Conservation (phyloP, 805 yeast species). For the Yarrowia sp. region DNA sequence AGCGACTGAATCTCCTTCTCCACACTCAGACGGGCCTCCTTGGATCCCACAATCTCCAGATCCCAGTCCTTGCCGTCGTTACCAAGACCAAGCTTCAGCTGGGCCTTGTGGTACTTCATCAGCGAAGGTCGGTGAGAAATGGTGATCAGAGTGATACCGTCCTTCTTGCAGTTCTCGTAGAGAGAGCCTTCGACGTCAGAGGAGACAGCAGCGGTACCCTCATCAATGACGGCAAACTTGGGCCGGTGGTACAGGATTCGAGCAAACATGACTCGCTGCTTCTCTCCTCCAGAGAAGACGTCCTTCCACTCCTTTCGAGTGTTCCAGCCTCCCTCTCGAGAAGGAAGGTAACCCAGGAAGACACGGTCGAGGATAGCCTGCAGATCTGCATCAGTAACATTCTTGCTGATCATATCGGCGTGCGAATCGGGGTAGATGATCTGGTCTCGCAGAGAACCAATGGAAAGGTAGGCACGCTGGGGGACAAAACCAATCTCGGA, state of each 20-base stretch:
- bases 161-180: constrained; percentile 73
- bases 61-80: constrained; percentile 59
- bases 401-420: constrained; percentile 75
- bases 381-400: constrained; percentile 72
- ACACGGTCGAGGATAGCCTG: constrained; percentile 74
- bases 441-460: constrained; percentile 88
- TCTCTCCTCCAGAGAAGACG: constrained; percentile 95
- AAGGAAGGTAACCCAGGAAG: constrained; percentile 77
- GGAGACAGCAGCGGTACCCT: constrained; percentile 91
- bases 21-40: constrained; percentile 68
- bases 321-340: constrained; percentile 63
- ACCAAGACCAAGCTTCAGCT: constrained; percentile 69
- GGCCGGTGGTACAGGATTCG: constrained; percentile 82
- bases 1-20: constrained; percentile 79
- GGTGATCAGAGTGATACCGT: constrained; percentile 78
- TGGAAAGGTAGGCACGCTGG: constrained; percentile 81
- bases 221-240: constrained; percentile 83
- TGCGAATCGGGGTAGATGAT: constrained; percentile 84
- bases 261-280: constrained; percentile 89
- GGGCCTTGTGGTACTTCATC: constrained; percentile 81
- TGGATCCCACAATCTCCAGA: constrained; percentile 69
- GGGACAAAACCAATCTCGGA: constrained; percentile 79
- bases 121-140: constrained; percentile 83
- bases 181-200: constrained; percentile 88
- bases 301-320: constrained; percentile 78